phyloP scores from a whole-genome alignment of 23 red algal genomes.

The Gracilaria domingensis region DNA sequence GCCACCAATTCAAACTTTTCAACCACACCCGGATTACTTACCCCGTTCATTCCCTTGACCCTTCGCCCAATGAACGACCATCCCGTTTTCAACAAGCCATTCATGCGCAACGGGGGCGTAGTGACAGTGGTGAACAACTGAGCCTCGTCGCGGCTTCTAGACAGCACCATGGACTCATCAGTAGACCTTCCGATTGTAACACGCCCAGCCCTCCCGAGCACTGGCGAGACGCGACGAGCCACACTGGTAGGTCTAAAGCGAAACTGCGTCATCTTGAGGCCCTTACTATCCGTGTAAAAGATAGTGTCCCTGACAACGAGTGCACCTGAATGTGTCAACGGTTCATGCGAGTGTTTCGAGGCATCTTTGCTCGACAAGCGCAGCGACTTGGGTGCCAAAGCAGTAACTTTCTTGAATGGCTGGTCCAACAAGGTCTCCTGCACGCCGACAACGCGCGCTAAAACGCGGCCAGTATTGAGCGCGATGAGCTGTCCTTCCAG shows the following conservation, averaged over 20 bases:
- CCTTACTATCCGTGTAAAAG: slow-evolving; percentile 42
- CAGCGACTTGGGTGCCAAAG: background rate
- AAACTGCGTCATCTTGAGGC: slow-evolving; percentile 54
- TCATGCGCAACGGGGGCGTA: slow-evolving; percentile 7
- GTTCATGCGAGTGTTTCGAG: background rate
- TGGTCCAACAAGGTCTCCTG: slow-evolving; percentile 44
- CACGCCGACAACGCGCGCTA: slow-evolving; percentile 50
- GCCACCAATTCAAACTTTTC: slow-evolving; percentile 57
- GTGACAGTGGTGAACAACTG: slow-evolving; percentile 16
- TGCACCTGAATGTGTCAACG: slow-evolving; percentile 34
- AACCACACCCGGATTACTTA: slow-evolving; percentile 53
- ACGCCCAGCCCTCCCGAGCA: slow-evolving; percentile 32
- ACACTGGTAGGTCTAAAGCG: slow-evolving; percentile 55
- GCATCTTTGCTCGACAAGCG: background rate
- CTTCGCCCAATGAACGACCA: slow-evolving; percentile 65
- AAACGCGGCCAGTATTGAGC: slow-evolving; percentile 51
- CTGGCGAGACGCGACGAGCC: slow-evolving; percentile 31
- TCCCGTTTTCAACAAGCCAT: slow-evolving; percentile 28
- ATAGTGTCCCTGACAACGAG: slow-evolving; percentile 50
- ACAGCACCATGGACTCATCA: slow-evolving; percentile 42
- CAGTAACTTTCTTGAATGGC: background rate
- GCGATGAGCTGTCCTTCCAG: slow-evolving; percentile 46
- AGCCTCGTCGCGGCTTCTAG: slow-evolving; percentile 7
- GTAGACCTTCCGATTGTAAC: slow-evolving; percentile 30
- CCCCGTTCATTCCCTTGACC: slow-evolving; percentile 16